These are phyloP conservation scores for Scheffersomyces insectosa DNA, from an alignment of 1,139 yeast species.

Conservation along the genomic window DNA sequence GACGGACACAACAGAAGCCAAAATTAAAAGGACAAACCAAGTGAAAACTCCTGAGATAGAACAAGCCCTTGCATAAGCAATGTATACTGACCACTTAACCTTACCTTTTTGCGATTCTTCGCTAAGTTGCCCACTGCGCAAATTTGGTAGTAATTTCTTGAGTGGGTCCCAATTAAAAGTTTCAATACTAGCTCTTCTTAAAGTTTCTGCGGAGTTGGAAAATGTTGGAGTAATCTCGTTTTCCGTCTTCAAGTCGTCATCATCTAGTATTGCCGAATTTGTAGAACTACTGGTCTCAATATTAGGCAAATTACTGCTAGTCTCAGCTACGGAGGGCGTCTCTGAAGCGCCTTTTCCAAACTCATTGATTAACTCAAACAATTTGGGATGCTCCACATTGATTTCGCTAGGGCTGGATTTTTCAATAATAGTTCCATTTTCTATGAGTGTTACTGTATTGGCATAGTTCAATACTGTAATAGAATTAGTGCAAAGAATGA, in stretches of 20 bases:
- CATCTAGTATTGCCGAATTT: not conserved
- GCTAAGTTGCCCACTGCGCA: slow-evolving; percentile 23
- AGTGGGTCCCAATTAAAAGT: slow-evolving; percentile 34
- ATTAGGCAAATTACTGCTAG: not conserved
- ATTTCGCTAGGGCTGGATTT: slow-evolving; percentile 15
- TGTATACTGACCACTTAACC: slow-evolving; percentile 26
- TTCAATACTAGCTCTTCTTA: slow-evolving; percentile 31
- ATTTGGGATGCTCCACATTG: slow-evolving; percentile 22
- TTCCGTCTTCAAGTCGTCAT: not conserved
- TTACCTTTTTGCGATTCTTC: slow-evolving; percentile 29
- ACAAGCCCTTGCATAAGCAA: slow-evolving; percentile 25
- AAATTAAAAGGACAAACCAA: slow-evolving; percentile 13
- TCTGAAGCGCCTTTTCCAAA: slow-evolving; percentile 16
- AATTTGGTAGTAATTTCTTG: slow-evolving; percentile 22
- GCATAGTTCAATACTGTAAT: slow-evolving; percentile 36
- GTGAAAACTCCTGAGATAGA: slow-evolving; percentile 20
- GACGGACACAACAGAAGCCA: slow-evolving; percentile 18
- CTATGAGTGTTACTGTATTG: slow-evolving; percentile 27
- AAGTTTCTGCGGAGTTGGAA: slow-evolving; percentile 1
- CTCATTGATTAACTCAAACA: slow-evolving; percentile 24
- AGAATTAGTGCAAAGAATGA: slow-evolving; percentile 39
- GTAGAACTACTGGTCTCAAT: no score
- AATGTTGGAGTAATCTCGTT: not conserved
- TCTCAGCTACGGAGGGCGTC: not conserved
- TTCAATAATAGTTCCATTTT: slow-evolving; percentile 29